Evolutionary conservation across 108 stramenopile species (phyloP).

Genomic region (Skeletonema tropicum): DNA sequence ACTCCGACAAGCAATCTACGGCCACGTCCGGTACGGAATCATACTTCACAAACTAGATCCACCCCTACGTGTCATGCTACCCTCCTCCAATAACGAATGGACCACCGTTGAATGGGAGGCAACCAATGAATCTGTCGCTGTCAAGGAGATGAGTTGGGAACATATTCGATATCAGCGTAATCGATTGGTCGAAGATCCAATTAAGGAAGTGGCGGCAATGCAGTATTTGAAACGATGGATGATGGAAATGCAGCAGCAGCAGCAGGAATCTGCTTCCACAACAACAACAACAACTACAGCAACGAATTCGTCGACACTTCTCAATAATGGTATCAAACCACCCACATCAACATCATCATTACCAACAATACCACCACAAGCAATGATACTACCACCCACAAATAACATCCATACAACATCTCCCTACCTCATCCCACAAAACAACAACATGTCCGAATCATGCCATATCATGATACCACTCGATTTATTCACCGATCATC

Average conservation of each 20-base stretch:
- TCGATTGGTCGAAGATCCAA: slow-evolving; percentile 81
- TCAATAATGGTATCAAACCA: not conserved
- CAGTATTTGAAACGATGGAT: slow-evolving; percentile 67
- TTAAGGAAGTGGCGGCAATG: slow-evolving; percentile 89
- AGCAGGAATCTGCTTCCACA: too few relatives aligned
- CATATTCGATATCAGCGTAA: slow-evolving; percentile 68
- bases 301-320: not conserved
- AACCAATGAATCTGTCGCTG: slow-evolving; percentile 73
- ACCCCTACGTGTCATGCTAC: slow-evolving; percentile 30
- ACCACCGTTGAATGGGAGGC: slow-evolving; percentile 77
- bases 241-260: slow-evolving; percentile 35
- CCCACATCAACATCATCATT: not conserved
- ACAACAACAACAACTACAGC: slow-evolving; percentile 32
- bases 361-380: not conserved
- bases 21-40: slow-evolving; percentile 73
- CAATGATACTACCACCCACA: slow-evolving; percentile 14
- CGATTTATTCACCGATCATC: slow-evolving; percentile 81
- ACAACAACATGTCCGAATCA: slow-evolving; percentile 50
- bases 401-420: slow-evolving; percentile 2
- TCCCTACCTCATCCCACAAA: slow-evolving; percentile 17
- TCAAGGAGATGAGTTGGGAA: slow-evolving; percentile 87
- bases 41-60: slow-evolving; percentile 58
- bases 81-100: slow-evolving; percentile 17
- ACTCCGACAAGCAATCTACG: slow-evolving; percentile 84
- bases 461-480: slow-evolving; percentile 79